Percentiles rank a stretch among this genome's conserved stretches.
phyloP scores from a whole-genome alignment of 441 rosid genomes.

The Melastoma candidum region DNA sequence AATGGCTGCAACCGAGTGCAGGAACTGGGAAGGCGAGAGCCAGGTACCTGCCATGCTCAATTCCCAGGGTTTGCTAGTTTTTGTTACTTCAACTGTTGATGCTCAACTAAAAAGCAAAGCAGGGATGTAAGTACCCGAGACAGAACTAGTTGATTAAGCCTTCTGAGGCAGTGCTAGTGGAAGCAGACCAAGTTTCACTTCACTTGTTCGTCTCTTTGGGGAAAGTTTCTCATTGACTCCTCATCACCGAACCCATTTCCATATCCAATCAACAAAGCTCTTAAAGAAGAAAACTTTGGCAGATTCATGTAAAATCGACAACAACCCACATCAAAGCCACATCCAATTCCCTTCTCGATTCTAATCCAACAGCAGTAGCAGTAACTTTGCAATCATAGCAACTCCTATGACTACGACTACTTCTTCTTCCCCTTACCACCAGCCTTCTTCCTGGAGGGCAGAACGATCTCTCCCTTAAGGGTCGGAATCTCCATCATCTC shows the following conservation, averaged over 20 bases:
- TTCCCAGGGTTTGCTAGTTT: slow-evolving; percentile 43
- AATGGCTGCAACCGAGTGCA: slow-evolving; percentile 34
- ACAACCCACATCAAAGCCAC: too few species aligned
- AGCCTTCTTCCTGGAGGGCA: slow-evolving; percentile 46
- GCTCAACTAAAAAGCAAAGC: neutral
- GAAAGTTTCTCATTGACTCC: too few species aligned
- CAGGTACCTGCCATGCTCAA: slow-evolving; percentile 41
- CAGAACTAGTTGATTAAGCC: too few species aligned
- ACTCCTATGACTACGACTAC: slow-evolving; percentile 29
- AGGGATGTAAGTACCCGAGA: neutral
- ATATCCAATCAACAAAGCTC: too few species aligned
- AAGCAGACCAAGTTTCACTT: too few species aligned
- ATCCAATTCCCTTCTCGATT: neutral
- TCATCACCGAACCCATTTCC: too few species aligned
- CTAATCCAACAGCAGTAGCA: neutral
- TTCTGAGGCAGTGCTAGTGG: too few species aligned
- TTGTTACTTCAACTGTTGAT: slow-evolving; percentile 29
- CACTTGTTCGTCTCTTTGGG: too few species aligned
- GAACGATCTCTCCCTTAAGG: slow-evolving; percentile 66
- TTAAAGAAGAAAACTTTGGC: too few species aligned
- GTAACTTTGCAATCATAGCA: neutral
- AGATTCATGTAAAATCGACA: too few species aligned
- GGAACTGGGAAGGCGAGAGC: slow-evolving; percentile 31
- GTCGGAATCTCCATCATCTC: slow-evolving; percentile 77
- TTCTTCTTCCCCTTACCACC: slow-evolving; percentile 53